Conservation (phyloP, 257 asterid genomes). For the Cordia subcordata region DNA sequence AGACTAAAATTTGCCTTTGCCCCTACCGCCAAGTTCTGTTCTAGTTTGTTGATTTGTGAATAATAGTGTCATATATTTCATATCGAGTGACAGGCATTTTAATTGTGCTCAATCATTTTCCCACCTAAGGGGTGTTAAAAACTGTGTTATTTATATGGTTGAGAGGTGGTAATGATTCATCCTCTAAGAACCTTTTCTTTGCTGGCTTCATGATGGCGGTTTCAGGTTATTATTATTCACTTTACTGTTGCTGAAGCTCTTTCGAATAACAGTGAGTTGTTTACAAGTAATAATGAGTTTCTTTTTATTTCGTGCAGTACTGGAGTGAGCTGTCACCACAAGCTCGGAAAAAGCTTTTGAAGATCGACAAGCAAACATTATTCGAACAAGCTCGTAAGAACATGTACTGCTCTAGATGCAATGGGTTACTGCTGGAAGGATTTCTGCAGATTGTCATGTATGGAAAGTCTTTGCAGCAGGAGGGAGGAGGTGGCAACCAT, state of each 20-base stretch:
- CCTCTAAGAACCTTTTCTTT: background rate
- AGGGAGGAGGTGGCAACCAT: constrained; percentile 36
- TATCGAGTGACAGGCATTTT: background rate
- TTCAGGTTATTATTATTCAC: background rate
- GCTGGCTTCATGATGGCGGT: background rate
- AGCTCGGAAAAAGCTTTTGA: constrained; percentile 75
- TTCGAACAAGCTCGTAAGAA: constrained; percentile 97
- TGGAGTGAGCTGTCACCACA: constrained; percentile 80
- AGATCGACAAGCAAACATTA: constrained; percentile 82
- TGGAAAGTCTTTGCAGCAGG: constrained; percentile 86
- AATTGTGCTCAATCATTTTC: background rate
- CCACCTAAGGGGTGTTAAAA: background rate
- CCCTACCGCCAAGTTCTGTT: background rate
- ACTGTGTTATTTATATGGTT: background rate
- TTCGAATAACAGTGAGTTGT: background rate
- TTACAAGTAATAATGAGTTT: background rate
- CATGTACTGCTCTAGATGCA: constrained; percentile 98
- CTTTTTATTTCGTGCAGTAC: constrained; percentile 51
- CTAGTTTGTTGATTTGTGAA: background rate
- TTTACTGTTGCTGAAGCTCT: background rate
- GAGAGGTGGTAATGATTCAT: background rate
- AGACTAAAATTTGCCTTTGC: too few relatives aligned
- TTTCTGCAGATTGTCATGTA: constrained; percentile 84
- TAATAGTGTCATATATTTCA: background rate
- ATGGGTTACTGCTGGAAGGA: constrained; percentile 92